Evolutionary conservation across 2,329 filamentous ascomycete genomes (phyloP), one percentile per base, ranked within the genome.

Genomic region (Amylocarpus encephaloides): DNA sequence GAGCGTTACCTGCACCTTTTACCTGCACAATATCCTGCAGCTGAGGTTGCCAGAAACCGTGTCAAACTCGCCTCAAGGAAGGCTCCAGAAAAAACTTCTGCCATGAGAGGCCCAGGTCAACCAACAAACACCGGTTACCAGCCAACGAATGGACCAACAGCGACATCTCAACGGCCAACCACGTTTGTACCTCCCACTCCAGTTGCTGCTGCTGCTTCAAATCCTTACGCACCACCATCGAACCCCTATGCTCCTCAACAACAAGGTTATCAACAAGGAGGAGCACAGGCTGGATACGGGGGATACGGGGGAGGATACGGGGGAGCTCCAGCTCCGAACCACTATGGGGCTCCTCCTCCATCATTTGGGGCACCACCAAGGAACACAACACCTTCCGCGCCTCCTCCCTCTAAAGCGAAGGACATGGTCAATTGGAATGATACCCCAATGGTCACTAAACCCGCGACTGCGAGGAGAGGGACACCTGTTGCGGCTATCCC

Each of bases 381-480:
- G 55, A 82, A 80, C 53, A 76, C 79, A 22, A 83, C 81, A 33
- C 78, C 83, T n/a, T 85, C 87, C 11, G 76, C 77, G 19, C 75
- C 81, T 36, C 83, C 89, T 18, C 81, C 88, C 15, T 80, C 87
- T 9, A 82, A 81, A 63, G 74, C 80, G 50, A 84, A 83, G 64
- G 85, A 86, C 56, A 83, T 84, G 56, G 80, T 84, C 26, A 86
- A 87, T 60, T 98, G 93, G 93, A 98, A 98, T 61, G 93, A 98
- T 68, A 85, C 94, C 46, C 93, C 93, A 1, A 79, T 95, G 62
- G 86, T 97, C 41, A 77, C 80, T 41, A 88, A 92, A 72, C 73
- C 78, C 48, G 77, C 85, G n/a, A 78, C 80, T 12, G 59, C 84
- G 18, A 82, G 91, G 58, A 81, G 85, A 64, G 76, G 77, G 41